Percentiles rank a stretch among this genome's conserved stretches.
These are phyloP conservation scores for Yamadazyma buinensis DNA, from an alignment of 1,139 yeast species.

Conservation along the genomic window DNA sequence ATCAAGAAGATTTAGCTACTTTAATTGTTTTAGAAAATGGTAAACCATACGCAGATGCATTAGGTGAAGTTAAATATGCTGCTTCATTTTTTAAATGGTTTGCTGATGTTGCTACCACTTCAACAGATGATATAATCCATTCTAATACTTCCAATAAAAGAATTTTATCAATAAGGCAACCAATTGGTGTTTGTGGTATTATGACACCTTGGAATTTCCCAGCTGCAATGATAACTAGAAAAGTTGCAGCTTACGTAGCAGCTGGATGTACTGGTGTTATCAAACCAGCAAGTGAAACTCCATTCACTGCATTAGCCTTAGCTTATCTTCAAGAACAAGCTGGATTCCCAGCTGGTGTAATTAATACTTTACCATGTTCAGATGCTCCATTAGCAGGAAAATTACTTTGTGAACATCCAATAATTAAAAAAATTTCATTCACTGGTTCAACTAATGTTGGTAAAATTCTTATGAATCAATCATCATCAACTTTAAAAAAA, in stretches of 20 bases:
- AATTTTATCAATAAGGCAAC: constrained; percentile 67
- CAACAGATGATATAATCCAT: constrained; percentile 69
- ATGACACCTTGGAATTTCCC: constrained; percentile 98
- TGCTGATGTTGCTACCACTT: constrained; percentile 79
- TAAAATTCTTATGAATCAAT: constrained; percentile 71
- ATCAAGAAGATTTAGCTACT: constrained; percentile 70
- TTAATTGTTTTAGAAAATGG: constrained; percentile 81
- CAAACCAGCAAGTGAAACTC: constrained; percentile 91
- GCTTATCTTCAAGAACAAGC: constrained; percentile 72
- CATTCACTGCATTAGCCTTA: constrained; percentile 78
- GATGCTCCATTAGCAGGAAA: constrained; percentile 58
- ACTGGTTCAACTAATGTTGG: constrained; percentile 92
- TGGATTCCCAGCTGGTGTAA: constrained; percentile 82
- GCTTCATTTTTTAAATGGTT: constrained; percentile 86
- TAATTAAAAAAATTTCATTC: constrained; percentile 73
- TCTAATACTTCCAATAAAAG: constrained; percentile 56
- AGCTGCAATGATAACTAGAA: constrained; percentile 88
- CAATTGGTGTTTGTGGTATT: constrained; percentile 88
- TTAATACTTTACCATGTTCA: constrained; percentile 64
- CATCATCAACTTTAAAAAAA: constrained; percentile 76
- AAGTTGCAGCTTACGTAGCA: constrained; percentile 87
- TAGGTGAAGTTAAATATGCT: constrained; percentile 73
- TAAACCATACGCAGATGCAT: constrained; percentile 70
- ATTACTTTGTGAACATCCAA: constrained; percentile 63
- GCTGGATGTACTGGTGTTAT: constrained; percentile 90